Evolutionary conservation across 805 yeast species (phyloP), one percentile per base, ranked within the genome.

Genomic region (Starmerella vitae): DNA sequence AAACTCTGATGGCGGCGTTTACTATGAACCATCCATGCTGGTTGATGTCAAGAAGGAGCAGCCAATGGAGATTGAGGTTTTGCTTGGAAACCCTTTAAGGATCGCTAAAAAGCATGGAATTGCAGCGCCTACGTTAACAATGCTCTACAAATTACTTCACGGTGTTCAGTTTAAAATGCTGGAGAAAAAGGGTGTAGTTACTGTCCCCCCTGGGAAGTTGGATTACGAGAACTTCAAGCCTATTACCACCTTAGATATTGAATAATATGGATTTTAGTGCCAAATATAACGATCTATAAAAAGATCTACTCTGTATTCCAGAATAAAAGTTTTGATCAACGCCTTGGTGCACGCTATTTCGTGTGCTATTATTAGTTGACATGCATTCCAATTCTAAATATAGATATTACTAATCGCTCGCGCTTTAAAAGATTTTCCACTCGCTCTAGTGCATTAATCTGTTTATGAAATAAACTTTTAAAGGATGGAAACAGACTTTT

Each of bases 21-120:
- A 67, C 59, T 79, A 71, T 54, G 65, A 67, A 37, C 88, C 88
- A 2, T 77, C 85, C 3, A 79, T 79, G 88, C 60, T 70, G 44
- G 78, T 77, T 9, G 91, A 79, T 52, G 67, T 68, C 17, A 61
- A 70, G 36, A 75, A 77, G 52, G 73, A 75, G 20, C 76, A 78
- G 52, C 74, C 74, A 34, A 69, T 80, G 47, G 93, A 82, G 56
- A 57, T 75, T 21, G 85, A 80, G 51, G 78, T 71, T 18, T 76
- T 82, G 43, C 60, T 79, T 36, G 86, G 88, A 3, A 80, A 76
- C 50, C 65, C 78, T 0, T 50, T 78, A 37, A 56, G 56, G 14
- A 63, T 70, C 30, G 80, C 78, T 8, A 58, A 60, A 30, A 65
- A 65, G 45, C 52, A 64, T 41, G 61, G 65, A 0, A 68, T 75